Base-by-base conservation (phyloP, 1,139 yeast genomes). In the Yamadazyma spencermartinsiae region DNA sequence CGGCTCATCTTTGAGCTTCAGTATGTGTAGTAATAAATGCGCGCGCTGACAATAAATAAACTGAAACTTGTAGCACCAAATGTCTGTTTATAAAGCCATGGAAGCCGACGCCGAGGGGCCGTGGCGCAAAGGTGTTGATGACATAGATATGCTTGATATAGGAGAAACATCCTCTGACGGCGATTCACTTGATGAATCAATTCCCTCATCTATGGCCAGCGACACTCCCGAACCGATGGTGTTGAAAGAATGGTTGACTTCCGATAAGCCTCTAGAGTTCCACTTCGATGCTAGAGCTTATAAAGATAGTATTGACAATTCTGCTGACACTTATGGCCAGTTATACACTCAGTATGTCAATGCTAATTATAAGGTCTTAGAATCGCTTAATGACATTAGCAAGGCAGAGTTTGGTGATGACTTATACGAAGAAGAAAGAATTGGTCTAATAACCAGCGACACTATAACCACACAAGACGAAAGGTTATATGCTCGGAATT, bases 101-200 rank as follows among this genome's bases (percentile, higher is more conserved):
- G n/a, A n/a, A n/a, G n/a, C n/a, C n/a, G n/a, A n/a, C n/a, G n/a
- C n/a, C n/a, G n/a, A n/a, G n/a, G 26, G 5, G n/a, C 34, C 34
- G 20, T 23, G 26, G 26, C 8, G n/a, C 26, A 43, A 40, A 21
- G 41, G 44, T 6, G 68, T 62, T 45, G 71, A 63, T 31, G 76
- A 71, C 42, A 69, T 72, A 24, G 76, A 71, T 43, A 69, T 71
- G 76, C 56, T 72, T 36, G 76, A 71, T 34, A 62, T 72, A 18
- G 74, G 73, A 1, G 75, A 65, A 13, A 48, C 56, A 19, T 53
- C 62, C 2, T 61, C 68, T 0, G 72, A 61, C 25, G 63, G 66
- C 0, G 72, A 61, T 38, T 59, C 62, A 3, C 50, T 60, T 7
- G 51, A 67, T 8, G 56, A 53, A 2, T 51, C 56, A 7, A 39